Conservation (phyloP, 768 basidiomycete genomes). For the Solioccasus polychromus region DNA sequence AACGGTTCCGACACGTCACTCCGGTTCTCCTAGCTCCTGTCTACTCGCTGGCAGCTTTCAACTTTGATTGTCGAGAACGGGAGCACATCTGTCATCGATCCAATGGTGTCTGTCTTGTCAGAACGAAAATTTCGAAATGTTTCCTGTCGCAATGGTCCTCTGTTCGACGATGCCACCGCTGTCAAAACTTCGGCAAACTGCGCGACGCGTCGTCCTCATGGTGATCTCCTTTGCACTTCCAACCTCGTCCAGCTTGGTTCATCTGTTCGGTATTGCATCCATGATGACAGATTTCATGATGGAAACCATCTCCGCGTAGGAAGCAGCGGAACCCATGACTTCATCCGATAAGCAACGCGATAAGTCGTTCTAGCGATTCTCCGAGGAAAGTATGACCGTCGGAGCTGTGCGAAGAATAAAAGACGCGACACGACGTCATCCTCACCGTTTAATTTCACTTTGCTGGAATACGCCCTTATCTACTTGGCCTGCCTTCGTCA, state of each 20-base stretch:
- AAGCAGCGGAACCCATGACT: not conserved
- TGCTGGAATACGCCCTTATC: slow-evolving; percentile 8
- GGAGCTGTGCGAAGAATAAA: slow-evolving; percentile 7
- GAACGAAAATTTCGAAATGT: no score
- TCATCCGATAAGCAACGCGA: slow-evolving; percentile 14
- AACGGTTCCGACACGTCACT: not conserved
- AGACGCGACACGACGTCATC: slow-evolving; percentile 1
- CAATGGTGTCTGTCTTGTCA: slow-evolving; percentile 9
- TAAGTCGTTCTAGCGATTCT: slow-evolving; percentile 11
- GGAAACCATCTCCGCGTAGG: not conserved
- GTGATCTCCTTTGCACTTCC: not conserved
- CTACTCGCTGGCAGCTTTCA: slow-evolving; percentile 1
- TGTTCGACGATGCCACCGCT: not conserved
- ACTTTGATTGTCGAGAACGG: not conserved
- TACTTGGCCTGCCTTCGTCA: slow-evolving; percentile 1
- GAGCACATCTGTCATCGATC: slow-evolving; percentile 4
- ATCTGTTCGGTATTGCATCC: not conserved
- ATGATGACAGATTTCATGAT: not conserved
- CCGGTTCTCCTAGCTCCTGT: not conserved
- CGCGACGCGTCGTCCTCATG: no score
- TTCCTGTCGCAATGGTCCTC: no score
- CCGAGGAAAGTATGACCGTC: slow-evolving; percentile 16
- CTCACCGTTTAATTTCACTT: not conserved
- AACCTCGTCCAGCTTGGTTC: not conserved
- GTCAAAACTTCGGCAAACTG: not conserved